Evolutionary conservation across 768 basidiomycete genomes (phyloP).

Genomic region (Lanmaoa pseudosensibilis): DNA sequence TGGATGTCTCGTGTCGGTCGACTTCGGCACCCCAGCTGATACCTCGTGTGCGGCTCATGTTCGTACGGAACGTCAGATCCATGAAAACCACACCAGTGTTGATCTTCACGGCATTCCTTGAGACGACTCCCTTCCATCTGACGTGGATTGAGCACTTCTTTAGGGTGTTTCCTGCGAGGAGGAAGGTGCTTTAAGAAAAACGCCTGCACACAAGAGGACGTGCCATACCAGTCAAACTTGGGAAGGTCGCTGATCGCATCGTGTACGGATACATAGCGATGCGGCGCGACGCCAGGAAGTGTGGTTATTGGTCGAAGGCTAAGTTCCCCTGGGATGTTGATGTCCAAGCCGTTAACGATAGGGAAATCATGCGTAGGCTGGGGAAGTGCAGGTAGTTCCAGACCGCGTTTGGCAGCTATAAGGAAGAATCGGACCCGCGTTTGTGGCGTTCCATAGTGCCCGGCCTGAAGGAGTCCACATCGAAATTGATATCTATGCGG

Average conservation of each 20-base stretch:
- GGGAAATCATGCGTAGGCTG: constrained; percentile 46
- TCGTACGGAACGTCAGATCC: constrained; percentile 34
- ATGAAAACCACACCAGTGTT: constrained; percentile 34
- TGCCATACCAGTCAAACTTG: constrained; percentile 66
- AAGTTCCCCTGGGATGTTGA: constrained; percentile 48
- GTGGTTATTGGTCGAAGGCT: constrained; percentile 46
- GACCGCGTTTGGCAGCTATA: constrained; percentile 40
- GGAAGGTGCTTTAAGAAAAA: background rate
- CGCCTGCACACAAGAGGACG: background rate
- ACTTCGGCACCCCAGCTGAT: constrained; percentile 49
- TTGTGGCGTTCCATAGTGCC: constrained; percentile 49
- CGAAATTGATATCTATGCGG: constrained; percentile 43
- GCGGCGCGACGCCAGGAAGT: constrained; percentile 51
- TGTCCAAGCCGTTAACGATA: constrained; percentile 42
- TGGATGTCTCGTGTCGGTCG: constrained; percentile 54
- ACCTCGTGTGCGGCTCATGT: constrained; percentile 37
- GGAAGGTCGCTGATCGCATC: constrained; percentile 77
- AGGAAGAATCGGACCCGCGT: constrained; percentile 49
- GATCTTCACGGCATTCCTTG: constrained; percentile 40
- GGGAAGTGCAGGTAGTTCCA: constrained; percentile 41
- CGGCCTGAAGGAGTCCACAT: constrained; percentile 45
- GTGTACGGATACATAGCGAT: constrained; percentile 57
- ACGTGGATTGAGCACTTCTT: constrained; percentile 1
- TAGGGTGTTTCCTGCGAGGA: constrained; percentile 27
- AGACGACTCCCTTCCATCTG: constrained; percentile 23